Conservation (phyloP, 768 basidiomycete species). For the Chalciporus chontae region DNA sequence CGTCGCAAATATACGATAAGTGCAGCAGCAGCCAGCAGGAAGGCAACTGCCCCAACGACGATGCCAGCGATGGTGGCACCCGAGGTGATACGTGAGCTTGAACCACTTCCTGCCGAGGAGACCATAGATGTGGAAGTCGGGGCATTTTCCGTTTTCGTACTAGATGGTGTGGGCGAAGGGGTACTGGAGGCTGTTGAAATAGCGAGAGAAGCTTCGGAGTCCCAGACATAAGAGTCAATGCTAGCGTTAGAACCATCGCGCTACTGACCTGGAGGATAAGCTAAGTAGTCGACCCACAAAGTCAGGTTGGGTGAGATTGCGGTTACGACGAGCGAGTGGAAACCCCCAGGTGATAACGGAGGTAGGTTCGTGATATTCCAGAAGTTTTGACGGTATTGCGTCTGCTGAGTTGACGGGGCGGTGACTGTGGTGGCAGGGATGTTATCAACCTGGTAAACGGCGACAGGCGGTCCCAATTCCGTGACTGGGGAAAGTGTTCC, state of each 20-base stretch:
- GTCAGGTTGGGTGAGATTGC: neutral
- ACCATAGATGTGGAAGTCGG: neutral
- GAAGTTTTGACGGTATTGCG: neutral
- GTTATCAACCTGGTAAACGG: conserved; percentile 1
- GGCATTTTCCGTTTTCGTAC: neutral
- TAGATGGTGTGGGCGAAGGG: neutral
- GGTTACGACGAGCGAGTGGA: neutral
- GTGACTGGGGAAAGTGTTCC: neutral
- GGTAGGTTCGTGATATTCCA: neutral
- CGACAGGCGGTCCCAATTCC: neutral
- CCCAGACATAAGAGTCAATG: too few species aligned
- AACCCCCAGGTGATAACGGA: neutral
- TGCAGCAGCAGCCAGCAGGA: neutral
- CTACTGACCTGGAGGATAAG: neutral
- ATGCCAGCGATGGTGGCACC: neutral
- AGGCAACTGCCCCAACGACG: neutral
- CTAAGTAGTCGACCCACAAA: neutral
- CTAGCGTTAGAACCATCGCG: neutral
- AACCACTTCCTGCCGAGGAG: too few species aligned
- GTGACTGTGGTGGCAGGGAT: neutral
- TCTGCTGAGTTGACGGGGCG: neutral
- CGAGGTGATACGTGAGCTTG: neutral
- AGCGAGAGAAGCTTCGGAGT: neutral
- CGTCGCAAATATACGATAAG: neutral
- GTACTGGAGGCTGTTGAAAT: neutral